Evolutionary conservation across 1,139 yeast genomes (phyloP).

Genomic region (Saccharomyces hybrid): DNA sequence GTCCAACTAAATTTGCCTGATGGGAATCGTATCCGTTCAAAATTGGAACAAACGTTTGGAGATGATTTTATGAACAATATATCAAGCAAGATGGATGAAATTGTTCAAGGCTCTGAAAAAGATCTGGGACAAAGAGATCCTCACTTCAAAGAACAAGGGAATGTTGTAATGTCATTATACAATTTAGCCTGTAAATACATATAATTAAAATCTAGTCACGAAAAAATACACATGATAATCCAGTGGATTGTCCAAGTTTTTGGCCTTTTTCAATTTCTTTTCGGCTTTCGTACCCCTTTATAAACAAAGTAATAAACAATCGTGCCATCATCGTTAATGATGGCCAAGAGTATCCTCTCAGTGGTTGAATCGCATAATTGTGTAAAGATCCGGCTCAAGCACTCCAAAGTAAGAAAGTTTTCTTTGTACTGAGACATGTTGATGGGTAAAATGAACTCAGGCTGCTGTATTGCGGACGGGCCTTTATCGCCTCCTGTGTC

Average conservation of each 20-base stretch:
- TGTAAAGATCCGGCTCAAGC: conserved; percentile 26
- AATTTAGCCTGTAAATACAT: conserved; percentile 8
- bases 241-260: no score
- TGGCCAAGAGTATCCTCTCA: conserved; percentile 43
- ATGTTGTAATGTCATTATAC: conserved; percentile 17
- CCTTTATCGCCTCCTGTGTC: conserved; percentile 10
- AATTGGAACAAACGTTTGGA: conserved; percentile 12
- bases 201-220: neutral
- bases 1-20: conserved; percentile 24
- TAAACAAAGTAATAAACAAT: conserved; percentile 58
- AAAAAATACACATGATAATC: neutral
- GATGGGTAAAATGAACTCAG: conserved; percentile 32
- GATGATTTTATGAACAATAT: conserved; percentile 3
- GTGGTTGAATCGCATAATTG: conserved; percentile 17
- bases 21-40: conserved; percentile 15
- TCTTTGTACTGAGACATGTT: conserved; percentile 21
- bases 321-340: conserved; percentile 59
- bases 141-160: conserved; percentile 21
- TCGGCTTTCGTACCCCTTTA: conserved; percentile 58
- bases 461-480: neutral
- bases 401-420: conserved; percentile 32
- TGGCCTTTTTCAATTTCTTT: conserved; percentile 30
- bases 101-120: neutral
- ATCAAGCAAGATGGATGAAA: neutral
- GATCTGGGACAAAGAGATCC: conserved; percentile 11